phyloP scores from a whole-genome alignment of 106 monocot species.

The Acanthochlamys bracteata region DNA sequence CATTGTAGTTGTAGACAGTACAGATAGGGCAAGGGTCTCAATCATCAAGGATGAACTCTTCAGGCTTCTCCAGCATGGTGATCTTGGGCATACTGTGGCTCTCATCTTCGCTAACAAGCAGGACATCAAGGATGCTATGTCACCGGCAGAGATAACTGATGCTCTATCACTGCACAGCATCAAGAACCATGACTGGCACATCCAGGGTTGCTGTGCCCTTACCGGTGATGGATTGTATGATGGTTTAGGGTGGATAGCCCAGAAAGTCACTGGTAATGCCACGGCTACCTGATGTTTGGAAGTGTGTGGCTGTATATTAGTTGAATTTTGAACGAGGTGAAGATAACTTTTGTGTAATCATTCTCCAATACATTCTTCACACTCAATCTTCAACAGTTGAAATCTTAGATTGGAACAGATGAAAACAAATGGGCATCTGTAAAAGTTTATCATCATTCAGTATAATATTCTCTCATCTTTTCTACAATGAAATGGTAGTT shows the following conservation, averaged over 20 bases:
- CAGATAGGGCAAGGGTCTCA: slow-evolving; percentile 72
- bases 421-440: too few species aligned
- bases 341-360: too few species aligned
- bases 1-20: slow-evolving; percentile 92
- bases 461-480: too few species aligned
- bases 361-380: too few species aligned
- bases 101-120: slow-evolving; percentile 98
- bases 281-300: slow-evolving; percentile 10
- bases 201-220: slow-evolving; percentile 80
- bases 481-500: too few species aligned
- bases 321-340: too few species aligned
- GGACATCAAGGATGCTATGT: slow-evolving; percentile 97
- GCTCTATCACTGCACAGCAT: slow-evolving; percentile 93
- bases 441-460: too few species aligned
- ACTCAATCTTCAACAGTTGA: too few species aligned
- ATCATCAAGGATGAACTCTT: slow-evolving; percentile 95
- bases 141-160: slow-evolving; percentile 91
- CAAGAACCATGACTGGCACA: slow-evolving; percentile 99
- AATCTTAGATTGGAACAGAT: too few species aligned
- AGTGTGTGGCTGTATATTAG: too few species aligned
- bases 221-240: slow-evolving; percentile 88
- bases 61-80: slow-evolving; percentile 72
- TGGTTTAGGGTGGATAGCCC: slow-evolving; percentile 90
- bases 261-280: slow-evolving; percentile 53
- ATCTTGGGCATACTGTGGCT: slow-evolving; percentile 68